These are phyloP conservation scores for Stipa capillata DNA, from an alignment of 176 grass and related monocot genomes.

Conservation along the genomic window DNA sequence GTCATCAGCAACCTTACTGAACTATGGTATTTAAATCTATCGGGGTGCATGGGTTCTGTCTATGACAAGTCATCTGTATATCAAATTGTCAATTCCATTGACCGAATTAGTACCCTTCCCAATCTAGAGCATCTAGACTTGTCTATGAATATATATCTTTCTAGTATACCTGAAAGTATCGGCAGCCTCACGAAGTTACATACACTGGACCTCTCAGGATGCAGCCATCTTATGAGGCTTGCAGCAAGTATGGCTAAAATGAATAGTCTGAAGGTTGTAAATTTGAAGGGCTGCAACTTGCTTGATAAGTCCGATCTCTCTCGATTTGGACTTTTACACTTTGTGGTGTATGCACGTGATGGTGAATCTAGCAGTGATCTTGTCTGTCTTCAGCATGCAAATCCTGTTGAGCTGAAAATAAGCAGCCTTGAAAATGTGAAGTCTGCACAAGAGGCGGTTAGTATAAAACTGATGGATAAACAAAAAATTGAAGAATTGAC, in stretches of 20 bases:
- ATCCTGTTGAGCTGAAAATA: neutral
- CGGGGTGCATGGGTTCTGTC: neutral
- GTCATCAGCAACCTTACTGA: neutral
- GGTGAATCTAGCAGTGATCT: neutral
- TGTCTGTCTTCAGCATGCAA: neutral
- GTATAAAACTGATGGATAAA: neutral
- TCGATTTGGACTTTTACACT: neutral
- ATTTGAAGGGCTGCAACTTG: neutral
- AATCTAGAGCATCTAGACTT: too few species aligned
- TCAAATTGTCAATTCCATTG: too few species aligned
- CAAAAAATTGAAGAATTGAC: neutral
- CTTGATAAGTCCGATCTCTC: neutral
- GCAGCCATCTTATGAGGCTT: neutral
- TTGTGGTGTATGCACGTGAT: neutral
- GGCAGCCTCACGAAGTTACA: neutral
- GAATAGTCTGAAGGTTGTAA: neutral
- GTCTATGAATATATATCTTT: neutral
- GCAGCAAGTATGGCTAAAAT: neutral
- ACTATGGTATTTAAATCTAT: neutral
- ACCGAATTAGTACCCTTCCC: too few species aligned
- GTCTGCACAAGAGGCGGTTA: neutral
- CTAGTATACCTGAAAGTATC: neutral
- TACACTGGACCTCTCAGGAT: neutral
- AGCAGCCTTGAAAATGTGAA: neutral
- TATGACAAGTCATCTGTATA: too few species aligned